phyloP scores from a whole-genome alignment of 371 early-diverging fungal genomes.

The Apophysomyces trapeziformis region DNA sequence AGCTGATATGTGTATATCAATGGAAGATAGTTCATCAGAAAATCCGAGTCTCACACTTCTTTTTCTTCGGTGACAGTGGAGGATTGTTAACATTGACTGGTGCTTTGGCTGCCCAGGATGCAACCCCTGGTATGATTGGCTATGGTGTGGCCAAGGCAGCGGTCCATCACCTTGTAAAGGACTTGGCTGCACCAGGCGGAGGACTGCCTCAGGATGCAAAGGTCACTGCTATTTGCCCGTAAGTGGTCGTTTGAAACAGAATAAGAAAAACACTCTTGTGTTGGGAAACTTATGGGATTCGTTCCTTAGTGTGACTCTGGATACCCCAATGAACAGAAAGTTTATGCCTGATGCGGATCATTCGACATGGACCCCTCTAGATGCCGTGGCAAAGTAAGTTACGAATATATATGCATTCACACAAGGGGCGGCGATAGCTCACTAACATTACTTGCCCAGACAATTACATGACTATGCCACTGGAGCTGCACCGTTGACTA shows the following conservation, averaged over 20 bases:
- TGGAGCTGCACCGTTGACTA: conserved; percentile 43
- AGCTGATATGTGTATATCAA: conserved; percentile 3
- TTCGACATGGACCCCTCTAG: conserved; percentile 89
- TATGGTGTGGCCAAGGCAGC: conserved; percentile 96
- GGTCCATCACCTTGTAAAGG: conserved; percentile 89
- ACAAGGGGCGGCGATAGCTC: conserved; percentile 1
- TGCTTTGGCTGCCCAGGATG: conserved; percentile 74
- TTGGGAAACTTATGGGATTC: background rate
- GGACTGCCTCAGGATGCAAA: conserved; percentile 80
- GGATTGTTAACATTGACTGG: conserved; percentile 89
- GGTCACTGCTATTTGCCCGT: conserved; percentile 84
- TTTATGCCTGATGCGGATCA: conserved; percentile 89
- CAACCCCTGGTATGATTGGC: conserved; percentile 89
- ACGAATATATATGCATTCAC: background rate
- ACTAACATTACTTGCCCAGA: conserved; percentile 29
- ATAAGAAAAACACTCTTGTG: background rate
- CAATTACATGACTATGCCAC: conserved; percentile 58
- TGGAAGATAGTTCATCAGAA: background rate
- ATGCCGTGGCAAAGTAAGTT: conserved; percentile 71
- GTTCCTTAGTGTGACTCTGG: conserved; percentile 72
- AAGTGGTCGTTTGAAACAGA: conserved; percentile 31
- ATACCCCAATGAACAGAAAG: conserved; percentile 93
- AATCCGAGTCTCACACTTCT: too few species aligned
- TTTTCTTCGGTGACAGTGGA: conserved; percentile 40
- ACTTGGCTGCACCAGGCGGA: conserved; percentile 71